These are phyloP conservation scores for Rhizoclosmatium globosum DNA, from an alignment of 192 early-diverging fungal species.

Conservation along the genomic window DNA sequence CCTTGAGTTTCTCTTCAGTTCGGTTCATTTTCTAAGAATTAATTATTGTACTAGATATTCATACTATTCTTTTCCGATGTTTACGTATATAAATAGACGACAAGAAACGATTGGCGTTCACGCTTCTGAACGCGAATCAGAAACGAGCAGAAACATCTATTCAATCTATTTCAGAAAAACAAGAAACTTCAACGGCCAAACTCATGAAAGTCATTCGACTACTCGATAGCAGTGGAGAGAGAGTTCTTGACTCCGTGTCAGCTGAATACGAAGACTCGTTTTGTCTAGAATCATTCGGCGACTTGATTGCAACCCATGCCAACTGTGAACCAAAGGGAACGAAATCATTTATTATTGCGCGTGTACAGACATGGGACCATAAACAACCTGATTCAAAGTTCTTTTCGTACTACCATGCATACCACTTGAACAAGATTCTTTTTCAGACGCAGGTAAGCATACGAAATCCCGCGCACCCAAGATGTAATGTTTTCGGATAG, in stretches of 20 bases:
- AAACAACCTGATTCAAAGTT: conserved; percentile 65
- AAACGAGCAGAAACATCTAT: neutral
- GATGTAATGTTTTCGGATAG: neutral
- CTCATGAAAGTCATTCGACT: conserved; percentile 56
- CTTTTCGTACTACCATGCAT: conserved; percentile 70
- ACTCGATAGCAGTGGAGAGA: conserved; percentile 58
- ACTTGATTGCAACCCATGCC: conserved; percentile 54
- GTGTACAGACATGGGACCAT: conserved; percentile 70
- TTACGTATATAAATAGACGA: neutral
- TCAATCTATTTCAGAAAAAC: neutral
- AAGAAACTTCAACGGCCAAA: neutral
- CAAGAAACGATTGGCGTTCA: no score
- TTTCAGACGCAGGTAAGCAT: conserved; percentile 64
- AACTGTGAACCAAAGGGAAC: conserved; percentile 50
- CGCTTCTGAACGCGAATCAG: neutral
- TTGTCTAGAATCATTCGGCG: conserved; percentile 64
- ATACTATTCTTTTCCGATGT: neutral
- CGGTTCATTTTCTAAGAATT: neutral
- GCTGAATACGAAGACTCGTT: conserved; percentile 72
- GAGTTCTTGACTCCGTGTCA: conserved; percentile 61
- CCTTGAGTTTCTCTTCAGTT: neutral
- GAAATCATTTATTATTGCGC: conserved; percentile 66
- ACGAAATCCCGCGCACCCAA: neutral
- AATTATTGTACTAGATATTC: neutral
- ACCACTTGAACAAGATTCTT: conserved; percentile 68